Base-by-base conservation (phyloP, 1,139 yeast genomes). In the Blastobotrys serpentis region DNA sequence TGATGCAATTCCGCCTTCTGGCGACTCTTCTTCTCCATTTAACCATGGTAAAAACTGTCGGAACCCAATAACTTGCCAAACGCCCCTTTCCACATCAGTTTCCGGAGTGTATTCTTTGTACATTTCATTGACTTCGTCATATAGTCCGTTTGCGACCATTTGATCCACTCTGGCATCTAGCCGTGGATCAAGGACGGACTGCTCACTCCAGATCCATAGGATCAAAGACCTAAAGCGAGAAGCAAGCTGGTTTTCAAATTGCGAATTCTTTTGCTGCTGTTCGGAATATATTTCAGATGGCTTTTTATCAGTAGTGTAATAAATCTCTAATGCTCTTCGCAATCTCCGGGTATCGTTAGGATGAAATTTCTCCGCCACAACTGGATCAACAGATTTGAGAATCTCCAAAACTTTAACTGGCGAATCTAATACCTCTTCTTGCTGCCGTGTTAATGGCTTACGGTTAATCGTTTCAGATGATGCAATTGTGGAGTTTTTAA, bases 51-150 rank as follows among this genome's bases (percentile, higher is more conserved):
- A 65, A 62, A 92, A 90, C 64, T 92, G 98, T 61, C 88, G 87
- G 65, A 88, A 92, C 1, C 99, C 99, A 59, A 92, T 89, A 1
- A 88, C 96, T 67, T 92, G 98, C 88, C 89, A 90, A 0, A 92
- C 77, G 1, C 98, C 98, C 48, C 78, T 71, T 46, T 86, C 84
- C 49, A 81, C 69, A 48, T 78, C 81, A 1, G 55, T 53, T 1
- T 81, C 80, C 23, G 49, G 50, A 22, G 54, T 50, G n/a, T 34
- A 18, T 5, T 38, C 50, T 2, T 49, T 40, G 46, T 64, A 81
- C 63, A 92, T 63, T 46, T 79, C 77, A 6, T 74, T 62, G 10
- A 92, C 77, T 64, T 92, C 98, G 0, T 73, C 73, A 16, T 61
- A 56, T 41, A 84, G 58, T 0, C 88, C 96, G 1, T 63, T 61